Conservation (phyloP, 2,329 filamentous ascomycete genomes). For the Penicillium decumbens region DNA sequence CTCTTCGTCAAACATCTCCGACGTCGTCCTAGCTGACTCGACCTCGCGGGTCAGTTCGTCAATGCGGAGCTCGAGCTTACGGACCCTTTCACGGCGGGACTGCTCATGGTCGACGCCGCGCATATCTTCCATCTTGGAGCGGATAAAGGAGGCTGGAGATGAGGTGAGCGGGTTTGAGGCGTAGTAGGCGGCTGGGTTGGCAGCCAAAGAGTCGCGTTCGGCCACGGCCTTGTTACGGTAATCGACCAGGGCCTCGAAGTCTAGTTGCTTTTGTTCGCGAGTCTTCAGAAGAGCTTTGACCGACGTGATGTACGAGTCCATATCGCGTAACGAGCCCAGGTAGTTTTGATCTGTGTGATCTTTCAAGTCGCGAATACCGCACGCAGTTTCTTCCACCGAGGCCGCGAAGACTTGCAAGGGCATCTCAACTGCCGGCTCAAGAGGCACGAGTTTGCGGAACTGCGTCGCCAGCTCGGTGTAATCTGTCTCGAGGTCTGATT, state of each 20-base stretch:
- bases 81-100: constrained; percentile 74
- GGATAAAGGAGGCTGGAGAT: constrained; percentile 79
- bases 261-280: constrained; percentile 94
- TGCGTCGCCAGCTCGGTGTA: constrained; percentile 86
- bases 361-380: constrained; percentile 72
- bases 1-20: constrained; percentile 92
- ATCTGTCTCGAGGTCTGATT: constrained; percentile 81
- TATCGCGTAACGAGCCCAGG: constrained; percentile 83
- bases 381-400: constrained; percentile 76
- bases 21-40: constrained; percentile 77
- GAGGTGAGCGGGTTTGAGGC: constrained; percentile 49
- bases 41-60: constrained; percentile 87
- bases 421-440: constrained; percentile 81
- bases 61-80: constrained; percentile 88
- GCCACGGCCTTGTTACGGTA: constrained; percentile 87
- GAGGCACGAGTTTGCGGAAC: constrained; percentile 84
- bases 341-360: constrained; percentile 96
- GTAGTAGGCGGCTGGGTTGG: constrained; percentile 58
- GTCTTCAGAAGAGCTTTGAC: constrained; percentile 85
- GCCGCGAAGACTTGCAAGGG: constrained; percentile 81
- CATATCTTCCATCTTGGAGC: constrained; percentile 93
- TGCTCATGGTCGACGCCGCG: constrained; percentile 95
- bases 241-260: constrained; percentile 92
- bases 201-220: constrained; percentile 75
- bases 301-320: constrained; percentile 88